Percentiles rank a stretch among this genome's conserved stretches.
phyloP scores from a whole-genome alignment of 2,329 filamentous ascomycete species.

The Ophiostoma angusticollis region DNA sequence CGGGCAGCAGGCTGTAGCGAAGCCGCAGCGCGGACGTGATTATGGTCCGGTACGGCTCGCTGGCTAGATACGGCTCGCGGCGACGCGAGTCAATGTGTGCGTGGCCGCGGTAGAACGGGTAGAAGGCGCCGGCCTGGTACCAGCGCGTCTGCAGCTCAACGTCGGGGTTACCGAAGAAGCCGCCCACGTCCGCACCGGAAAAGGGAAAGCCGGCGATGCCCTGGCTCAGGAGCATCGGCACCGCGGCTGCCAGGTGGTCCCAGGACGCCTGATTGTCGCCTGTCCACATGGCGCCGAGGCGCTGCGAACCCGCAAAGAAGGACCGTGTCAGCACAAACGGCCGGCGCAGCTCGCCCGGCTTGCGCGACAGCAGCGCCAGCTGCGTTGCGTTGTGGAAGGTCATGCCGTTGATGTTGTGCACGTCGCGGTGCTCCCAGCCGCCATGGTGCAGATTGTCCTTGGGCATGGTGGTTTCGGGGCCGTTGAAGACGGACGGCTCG shows the following conservation, averaged over 20 bases:
- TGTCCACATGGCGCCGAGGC: slow-evolving; percentile 93
- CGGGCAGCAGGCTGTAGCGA: slow-evolving; percentile 76
- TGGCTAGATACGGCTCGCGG: slow-evolving; percentile 80
- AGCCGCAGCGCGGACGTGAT: slow-evolving; percentile 79
- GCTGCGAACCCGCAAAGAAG: slow-evolving; percentile 84
- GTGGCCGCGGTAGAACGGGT: slow-evolving; percentile 95
- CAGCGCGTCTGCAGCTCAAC: slow-evolving; percentile 85
- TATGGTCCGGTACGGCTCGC: slow-evolving; percentile 74
- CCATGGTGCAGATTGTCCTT: slow-evolving; percentile 91
- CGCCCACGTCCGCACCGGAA: slow-evolving; percentile 86
- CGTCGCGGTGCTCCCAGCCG: slow-evolving; percentile 90
- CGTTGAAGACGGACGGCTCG: slow-evolving; percentile 97
- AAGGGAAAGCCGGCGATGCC: slow-evolving; percentile 91
- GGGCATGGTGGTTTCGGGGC: slow-evolving; percentile 95
- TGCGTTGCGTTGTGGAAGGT: slow-evolving; percentile 93
- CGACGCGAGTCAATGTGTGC: slow-evolving; percentile 93
- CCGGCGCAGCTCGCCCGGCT: slow-evolving; percentile 71
- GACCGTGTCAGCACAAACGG: slow-evolving; percentile 89
- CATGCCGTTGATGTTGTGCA: slow-evolving; percentile 92
- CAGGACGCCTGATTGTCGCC: slow-evolving; percentile 93
- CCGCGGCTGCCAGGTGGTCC: slow-evolving; percentile 76
- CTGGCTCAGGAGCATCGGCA: slow-evolving; percentile 89
- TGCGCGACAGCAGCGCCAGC: slow-evolving; percentile 68
- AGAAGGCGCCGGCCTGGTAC: slow-evolving; percentile 95
- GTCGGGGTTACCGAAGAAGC: slow-evolving; percentile 94